phyloP scores from a whole-genome alignment of 306 rosid genomes.

The Benincasa hispida region DNA sequence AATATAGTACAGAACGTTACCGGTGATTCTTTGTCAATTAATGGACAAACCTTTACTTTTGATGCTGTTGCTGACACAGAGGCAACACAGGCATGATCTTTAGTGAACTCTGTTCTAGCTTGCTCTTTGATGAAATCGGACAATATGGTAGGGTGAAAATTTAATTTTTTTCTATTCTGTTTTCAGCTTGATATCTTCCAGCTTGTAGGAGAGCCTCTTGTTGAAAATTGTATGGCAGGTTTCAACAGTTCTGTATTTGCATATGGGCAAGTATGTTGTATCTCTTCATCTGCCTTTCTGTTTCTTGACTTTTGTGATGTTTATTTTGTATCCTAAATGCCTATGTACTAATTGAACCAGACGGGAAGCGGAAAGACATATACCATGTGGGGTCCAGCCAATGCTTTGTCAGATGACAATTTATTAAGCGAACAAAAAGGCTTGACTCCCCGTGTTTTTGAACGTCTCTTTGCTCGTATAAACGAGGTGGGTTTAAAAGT shows the following conservation, averaged over 20 bases:
- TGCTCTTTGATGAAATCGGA: constrained; percentile 3
- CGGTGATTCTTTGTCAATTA: constrained; percentile 49
- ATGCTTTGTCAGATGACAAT: constrained; percentile 54
- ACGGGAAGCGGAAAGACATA: constrained; percentile 99
- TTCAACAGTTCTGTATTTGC: constrained; percentile 98
- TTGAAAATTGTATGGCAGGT: constrained; percentile 91
- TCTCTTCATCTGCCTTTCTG: not conserved
- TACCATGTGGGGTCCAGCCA: constrained; percentile 99
- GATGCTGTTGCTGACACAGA: constrained; percentile 78
- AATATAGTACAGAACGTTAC: constrained; percentile 68
- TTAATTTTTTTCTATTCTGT: not conserved
- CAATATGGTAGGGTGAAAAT: not conserved
- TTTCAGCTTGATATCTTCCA: constrained; percentile 82
- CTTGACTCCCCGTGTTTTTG: constrained; percentile 78
- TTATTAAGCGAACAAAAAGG: constrained; percentile 64
- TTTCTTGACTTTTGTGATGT: not conserved
- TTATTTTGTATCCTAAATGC: not conserved
- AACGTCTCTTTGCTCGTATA: constrained; percentile 74
- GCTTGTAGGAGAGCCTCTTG: constrained; percentile 84
- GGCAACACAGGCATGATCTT: constrained; percentile 67
- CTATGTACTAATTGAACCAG: constrained; percentile 23
- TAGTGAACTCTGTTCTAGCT: not conserved
- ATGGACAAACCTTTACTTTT: constrained; percentile 82
- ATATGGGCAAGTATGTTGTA: constrained; percentile 70
- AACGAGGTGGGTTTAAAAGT: constrained; percentile 45